Evolutionary conservation across 1,284 basidiomycete genomes (phyloP), one percentile per base, ranked within the genome.

Genomic region (Trichosporon sp.): DNA sequence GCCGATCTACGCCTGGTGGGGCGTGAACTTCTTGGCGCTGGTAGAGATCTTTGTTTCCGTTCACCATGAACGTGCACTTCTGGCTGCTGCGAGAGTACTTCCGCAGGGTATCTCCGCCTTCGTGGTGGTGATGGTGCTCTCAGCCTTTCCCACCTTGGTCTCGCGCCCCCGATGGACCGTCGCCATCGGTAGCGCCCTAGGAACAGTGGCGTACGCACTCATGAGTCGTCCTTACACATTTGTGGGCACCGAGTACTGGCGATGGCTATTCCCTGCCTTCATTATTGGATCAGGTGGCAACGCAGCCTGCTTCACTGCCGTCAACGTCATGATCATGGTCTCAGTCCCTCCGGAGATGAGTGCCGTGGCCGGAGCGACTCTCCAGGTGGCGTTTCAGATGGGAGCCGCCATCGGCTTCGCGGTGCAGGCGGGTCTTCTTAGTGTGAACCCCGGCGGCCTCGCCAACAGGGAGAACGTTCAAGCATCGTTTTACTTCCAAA

Each of bases 311-410:
- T 78, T 77, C 69, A 72, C 68, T 32, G 75, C 71, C 26, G 71
- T 70, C 35, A 78, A 76, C 67, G 78, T 82, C 38, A 75, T 69
- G 1, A 72, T 81, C 69, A 82, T 82, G 76, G 78, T 75, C n/a
- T 69, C 77, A 1, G 79, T 79, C 0, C 79, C 80, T 1, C 72
- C 79, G 1, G 69, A 79, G 16, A 75, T 74, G 66, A 72, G 81
- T 0, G 83, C 82, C 10, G 80, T 84, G 16, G 81, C 78, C 5
- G 81, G 81, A 16, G 83, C 81, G 1, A 70, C 81, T 48, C 75
- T 83, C 31, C 82, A 84, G 72, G 77, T 81, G 37, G 66, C 75
- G 8, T 66, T 82, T 3, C 83, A 84, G 74, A 71, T 81, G 37
- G 81, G 83, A 8, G 70, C 77, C 21, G 78, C 76, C 37, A 72